Evolutionary conservation across 2,329 filamentous ascomycete species (phyloP), one percentile per base, ranked within the genome.

Genomic region (Fusarium sarcochroum): DNA sequence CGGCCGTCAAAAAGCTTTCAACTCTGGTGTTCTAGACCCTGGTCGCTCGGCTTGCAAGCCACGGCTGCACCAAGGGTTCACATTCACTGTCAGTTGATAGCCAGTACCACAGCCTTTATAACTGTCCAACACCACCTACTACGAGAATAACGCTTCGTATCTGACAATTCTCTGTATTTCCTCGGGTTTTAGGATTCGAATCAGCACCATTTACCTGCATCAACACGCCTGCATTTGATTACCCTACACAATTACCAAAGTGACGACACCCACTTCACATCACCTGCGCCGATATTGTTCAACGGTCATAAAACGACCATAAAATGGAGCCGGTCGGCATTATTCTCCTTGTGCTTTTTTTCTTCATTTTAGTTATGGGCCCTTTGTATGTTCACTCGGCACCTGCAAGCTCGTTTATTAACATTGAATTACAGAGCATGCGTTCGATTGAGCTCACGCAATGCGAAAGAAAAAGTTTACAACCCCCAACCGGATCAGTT

Each of bases 311-410:
- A 30, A 30, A 13, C 27, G 27, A 30, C 10, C 37, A 32, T 40
- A 20, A 20, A 48, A 74, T 74, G 72, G 70, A 74, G 47, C 68
- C 68, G 7, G 72, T 74, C n/a, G 72, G 68, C n/a, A 66, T 74
- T 27, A 66, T 73, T 30, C 58, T 74, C 4, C 68, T 74, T 27
- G 68, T 65, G 21, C 53, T 74, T 5, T 73, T 74, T 27, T 55
- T 74, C 13, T 62, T 65, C 25, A 46, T 74, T 34, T 37, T 74
- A 2, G 21, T 74, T 17, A 35, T 71, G 18, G 72, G 72, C 1
- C 72, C 72, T 35, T 14, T 74, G 72, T 74, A 63, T 9, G 60
- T 58, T 11, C 40, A 37, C 1, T 13, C 30, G 14, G 13, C 9
- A 14, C n/a, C 45, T 35, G 27, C 27, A 15, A 14, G 20, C 1